Conservation (phyloP, 768 basidiomycete species). For the Boletus edulis region DNA sequence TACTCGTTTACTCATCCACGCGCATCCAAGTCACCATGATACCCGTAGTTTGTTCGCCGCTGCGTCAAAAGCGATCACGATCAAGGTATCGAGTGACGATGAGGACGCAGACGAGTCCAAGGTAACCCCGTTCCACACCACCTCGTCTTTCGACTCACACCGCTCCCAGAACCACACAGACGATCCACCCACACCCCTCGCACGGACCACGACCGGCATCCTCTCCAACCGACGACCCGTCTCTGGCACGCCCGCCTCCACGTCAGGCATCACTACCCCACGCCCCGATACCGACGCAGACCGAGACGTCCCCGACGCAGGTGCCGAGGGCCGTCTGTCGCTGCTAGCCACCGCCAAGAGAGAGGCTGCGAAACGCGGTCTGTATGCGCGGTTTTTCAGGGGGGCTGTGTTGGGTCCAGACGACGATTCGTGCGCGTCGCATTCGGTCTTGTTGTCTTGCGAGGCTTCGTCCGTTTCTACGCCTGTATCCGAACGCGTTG, state of each 20-base stretch:
- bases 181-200: constrained; percentile 31
- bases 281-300: constrained; percentile 14
- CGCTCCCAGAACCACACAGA: constrained; percentile 15
- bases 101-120: constrained; percentile 37
- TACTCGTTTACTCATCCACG: constrained; percentile 8
- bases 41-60: constrained; percentile 60
- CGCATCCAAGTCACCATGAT: neutral
- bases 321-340: constrained; percentile 33
- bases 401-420: constrained; percentile 67
- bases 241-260: constrained; percentile 46
- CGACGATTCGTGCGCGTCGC: neutral
- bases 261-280: constrained; percentile 44
- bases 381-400: constrained; percentile 82
- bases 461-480: neutral
- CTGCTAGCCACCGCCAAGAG: constrained; percentile 68
- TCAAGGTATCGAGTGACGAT: constrained; percentile 57
- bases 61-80: constrained; percentile 78
- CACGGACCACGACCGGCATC: constrained; percentile 72
- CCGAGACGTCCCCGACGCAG: neutral
- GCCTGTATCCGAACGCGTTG: neutral
- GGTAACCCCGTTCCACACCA: no score
- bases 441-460: neutral
- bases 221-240: constrained; percentile 67
- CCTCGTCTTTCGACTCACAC: no score
- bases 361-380: constrained; percentile 67